Conservation (phyloP, 164 flowering plant species). For the Vitis vinifera region DNA sequence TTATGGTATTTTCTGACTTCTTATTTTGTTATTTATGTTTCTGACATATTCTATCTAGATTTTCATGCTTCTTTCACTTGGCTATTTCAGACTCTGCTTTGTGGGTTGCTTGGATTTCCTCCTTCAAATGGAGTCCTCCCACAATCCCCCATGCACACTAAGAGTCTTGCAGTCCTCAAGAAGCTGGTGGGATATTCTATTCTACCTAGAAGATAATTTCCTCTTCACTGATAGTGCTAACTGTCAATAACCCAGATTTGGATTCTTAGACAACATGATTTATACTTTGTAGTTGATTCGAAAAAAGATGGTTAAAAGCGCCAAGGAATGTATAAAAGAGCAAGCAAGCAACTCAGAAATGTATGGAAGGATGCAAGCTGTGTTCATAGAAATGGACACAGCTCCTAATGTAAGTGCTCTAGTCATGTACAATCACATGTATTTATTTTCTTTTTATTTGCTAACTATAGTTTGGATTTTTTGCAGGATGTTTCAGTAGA, state of each 20-base stretch:
- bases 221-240: background rate
- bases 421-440: background rate
- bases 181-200: slow-evolving; percentile 25
- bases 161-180: slow-evolving; percentile 43
- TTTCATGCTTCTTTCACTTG: background rate
- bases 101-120: slow-evolving; percentile 48
- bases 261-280: background rate
- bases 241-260: background rate
- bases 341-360: slow-evolving; percentile 43
- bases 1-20: slow-evolving; percentile 27
- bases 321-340: slow-evolving; percentile 39
- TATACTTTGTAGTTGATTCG: slow-evolving; percentile 34
- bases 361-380: slow-evolving; percentile 52
- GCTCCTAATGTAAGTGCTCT: slow-evolving; percentile 29
- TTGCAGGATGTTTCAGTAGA: slow-evolving; percentile 24
- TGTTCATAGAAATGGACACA: slow-evolving; percentile 48
- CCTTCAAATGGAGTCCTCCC: slow-evolving; percentile 54
- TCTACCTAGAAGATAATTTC: background rate
- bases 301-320: slow-evolving; percentile 47
- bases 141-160: slow-evolving; percentile 56
- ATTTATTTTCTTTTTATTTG: background rate
- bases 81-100: slow-evolving; percentile 35
- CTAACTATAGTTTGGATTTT: background rate
- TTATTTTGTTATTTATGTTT: background rate
- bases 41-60: background rate